Evolutionary conservation across 345 rosid species (phyloP), one percentile per base, ranked within the genome.

Genomic region (Euclidium syriacum): DNA sequence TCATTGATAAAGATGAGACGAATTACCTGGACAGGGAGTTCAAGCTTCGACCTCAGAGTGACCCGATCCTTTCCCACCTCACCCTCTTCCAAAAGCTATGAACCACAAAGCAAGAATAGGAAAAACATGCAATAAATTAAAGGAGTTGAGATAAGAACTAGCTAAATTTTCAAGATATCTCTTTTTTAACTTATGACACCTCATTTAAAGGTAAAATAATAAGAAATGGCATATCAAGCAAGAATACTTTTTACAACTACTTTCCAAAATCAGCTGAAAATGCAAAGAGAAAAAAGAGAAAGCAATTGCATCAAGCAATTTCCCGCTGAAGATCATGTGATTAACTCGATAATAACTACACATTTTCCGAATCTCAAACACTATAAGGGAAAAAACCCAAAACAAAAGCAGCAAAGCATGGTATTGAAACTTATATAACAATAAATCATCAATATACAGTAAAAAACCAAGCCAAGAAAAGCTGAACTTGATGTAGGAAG

Each of bases 11-110:
- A 36, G 26, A 46, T 56, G 29, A 39, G 26, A 48, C 16, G 62
- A 73, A 73, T 69, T 76, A 94, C 99, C 97, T 90, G 97, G 63
- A 90, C 95, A 26, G 99, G 97, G 52, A 94, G 95, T 80, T 94
- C 99, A 78, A 94, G 99, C 82, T 94, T 94, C 70, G 95, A 79
- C 80, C 95, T 86, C 77, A 90, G 71, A 18, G 92, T 76, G 70
- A 83, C 80, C 38, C 83, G 87, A 73, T 85, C 95, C 76, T 80
- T 94, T 65, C 99, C 97, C 72, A 87, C 97, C 75, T 87, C 92
- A 62, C 89, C 90, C 76, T 94, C 97, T 72, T 90, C 96, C 84
- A 94, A 71, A 67, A 94, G 73, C 99, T 94, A 72, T 43, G 49
- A 74, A 34, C 25, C 56, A 27, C 50, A 58, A 63, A 62, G 56